A percentile compares a stretch with the other conserved stretches of the same genome.
Evolutionary conservation across 2,329 filamentous ascomycete genomes (phyloP).

Genomic region (Venturia carpophila): DNA sequence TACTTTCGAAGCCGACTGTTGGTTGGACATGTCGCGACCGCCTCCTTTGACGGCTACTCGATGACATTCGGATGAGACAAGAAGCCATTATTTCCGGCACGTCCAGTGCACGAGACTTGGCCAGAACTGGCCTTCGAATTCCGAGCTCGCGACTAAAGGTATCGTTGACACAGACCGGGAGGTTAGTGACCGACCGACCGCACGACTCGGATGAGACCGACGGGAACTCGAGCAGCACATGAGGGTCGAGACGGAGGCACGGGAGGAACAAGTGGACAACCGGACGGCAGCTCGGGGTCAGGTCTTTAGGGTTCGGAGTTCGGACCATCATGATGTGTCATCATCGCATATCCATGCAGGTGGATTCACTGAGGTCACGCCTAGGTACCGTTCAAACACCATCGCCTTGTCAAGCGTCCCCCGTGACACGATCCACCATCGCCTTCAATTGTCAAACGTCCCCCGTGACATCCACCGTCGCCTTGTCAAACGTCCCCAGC

Average conservation of each 20-base stretch:
- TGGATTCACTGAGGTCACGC: neutral
- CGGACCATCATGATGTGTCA: too few relatives aligned
- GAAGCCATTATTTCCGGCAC: neutral
- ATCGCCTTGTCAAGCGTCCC: too few relatives aligned
- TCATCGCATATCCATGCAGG: too few relatives aligned
- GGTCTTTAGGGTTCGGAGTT: neutral
- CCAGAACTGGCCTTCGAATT: neutral
- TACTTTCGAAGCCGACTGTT: neutral
- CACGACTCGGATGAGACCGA: neutral
- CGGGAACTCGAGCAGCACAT: neutral
- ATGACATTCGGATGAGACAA: neutral
- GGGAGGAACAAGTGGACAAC: too few relatives aligned
- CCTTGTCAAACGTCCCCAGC: neutral
- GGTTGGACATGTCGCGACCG: neutral
- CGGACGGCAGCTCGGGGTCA: too few relatives aligned
- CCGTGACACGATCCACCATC: neutral
- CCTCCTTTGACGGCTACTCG: neutral
- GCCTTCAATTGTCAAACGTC: neutral
- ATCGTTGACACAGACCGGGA: neutral
- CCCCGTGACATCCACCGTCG: neutral
- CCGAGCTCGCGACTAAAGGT: neutral
- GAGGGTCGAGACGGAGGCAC: neutral
- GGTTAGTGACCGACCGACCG: neutral
- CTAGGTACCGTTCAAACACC: neutral
- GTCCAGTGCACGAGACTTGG: neutral